A percentile compares a stretch with the other conserved stretches of the same genome.
Conservation (phyloP, 2,329 filamentous ascomycete species). For the Calonectria pseudoreteaudii region DNA sequence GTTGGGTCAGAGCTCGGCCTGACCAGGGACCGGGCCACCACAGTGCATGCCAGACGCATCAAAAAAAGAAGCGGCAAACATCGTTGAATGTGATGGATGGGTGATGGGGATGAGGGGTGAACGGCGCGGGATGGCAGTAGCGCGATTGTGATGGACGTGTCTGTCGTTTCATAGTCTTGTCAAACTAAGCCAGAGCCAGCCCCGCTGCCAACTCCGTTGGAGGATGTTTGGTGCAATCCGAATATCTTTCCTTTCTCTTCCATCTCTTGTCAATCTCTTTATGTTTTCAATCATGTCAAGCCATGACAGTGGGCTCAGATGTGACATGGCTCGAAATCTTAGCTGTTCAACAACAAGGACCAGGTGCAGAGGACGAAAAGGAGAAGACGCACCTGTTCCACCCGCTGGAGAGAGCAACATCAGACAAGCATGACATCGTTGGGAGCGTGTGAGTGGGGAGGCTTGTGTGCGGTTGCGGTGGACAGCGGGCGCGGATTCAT, state of each 20-base stretch:
- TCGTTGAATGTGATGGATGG: background rate
- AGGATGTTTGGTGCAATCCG: background rate
- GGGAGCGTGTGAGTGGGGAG: conserved; percentile 15
- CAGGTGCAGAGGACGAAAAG: background rate
- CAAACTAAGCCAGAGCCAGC: background rate
- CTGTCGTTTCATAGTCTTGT: conserved; percentile 38
- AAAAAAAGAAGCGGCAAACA: background rate
- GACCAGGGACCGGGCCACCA: conserved; percentile 1
- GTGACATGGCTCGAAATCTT: background rate
- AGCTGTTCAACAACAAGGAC: background rate
- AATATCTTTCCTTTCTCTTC: background rate
- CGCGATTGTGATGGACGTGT: conserved; percentile 36
- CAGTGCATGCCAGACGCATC: conserved; percentile 7
- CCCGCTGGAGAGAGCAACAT: conserved; percentile 7
- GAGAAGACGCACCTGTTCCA: conserved; percentile 2
- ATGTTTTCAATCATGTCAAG: background rate
- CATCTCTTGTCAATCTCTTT: background rate
- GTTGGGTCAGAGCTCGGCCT: conserved; percentile 1
- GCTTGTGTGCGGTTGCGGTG: conserved; percentile 18
- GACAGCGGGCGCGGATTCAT: conserved; percentile 25
- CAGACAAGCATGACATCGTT: conserved; percentile 15
- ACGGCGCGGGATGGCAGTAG: conserved; percentile 24
- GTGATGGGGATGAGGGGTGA: conserved; percentile 1
- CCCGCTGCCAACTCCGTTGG: background rate
- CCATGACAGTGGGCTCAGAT: background rate